Percentiles rank a stretch among this genome's conserved stretches.
These are phyloP conservation scores for Candida sp. DNA, from an alignment of 1,139 yeast genomes.

Conservation along the genomic window DNA sequence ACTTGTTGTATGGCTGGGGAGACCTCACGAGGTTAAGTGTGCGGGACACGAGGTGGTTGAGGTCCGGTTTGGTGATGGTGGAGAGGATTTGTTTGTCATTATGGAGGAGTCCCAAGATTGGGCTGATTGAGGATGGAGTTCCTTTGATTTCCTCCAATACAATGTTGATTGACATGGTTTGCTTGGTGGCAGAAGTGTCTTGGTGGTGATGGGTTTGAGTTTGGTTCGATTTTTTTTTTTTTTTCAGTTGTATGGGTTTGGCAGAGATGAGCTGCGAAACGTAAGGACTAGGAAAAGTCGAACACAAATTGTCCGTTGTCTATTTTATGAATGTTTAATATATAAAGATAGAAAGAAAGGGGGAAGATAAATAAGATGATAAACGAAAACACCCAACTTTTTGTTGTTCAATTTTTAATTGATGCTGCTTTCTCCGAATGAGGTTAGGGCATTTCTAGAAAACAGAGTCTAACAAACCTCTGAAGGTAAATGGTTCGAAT, in stretches of 20 bases:
- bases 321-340: neutral
- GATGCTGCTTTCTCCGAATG: no score
- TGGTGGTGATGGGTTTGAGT: neutral
- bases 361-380: neutral
- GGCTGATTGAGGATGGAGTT: constrained; percentile 38
- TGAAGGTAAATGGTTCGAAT: constrained; percentile 71
- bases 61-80: constrained; percentile 51
- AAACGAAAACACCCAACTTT: no score
- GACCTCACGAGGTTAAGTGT: constrained; percentile 58
- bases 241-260: neutral
- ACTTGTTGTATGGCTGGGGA: constrained; percentile 50
- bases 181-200: neutral
- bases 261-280: constrained; percentile 3
- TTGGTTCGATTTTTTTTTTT: neutral
- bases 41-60: constrained; percentile 60
- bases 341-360: neutral
- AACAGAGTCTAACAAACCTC: constrained; percentile 34
- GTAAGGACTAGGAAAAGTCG: neutral
- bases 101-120: constrained; percentile 35
- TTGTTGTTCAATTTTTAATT: no score
- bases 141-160: constrained; percentile 39
- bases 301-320: neutral
- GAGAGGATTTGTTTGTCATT: constrained; percentile 35
- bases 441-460: constrained; percentile 15
- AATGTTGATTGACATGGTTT: constrained; percentile 32